Conservation (phyloP, 2,329 filamentous ascomycete genomes). For the Purpureocillium takamizusanense region DNA sequence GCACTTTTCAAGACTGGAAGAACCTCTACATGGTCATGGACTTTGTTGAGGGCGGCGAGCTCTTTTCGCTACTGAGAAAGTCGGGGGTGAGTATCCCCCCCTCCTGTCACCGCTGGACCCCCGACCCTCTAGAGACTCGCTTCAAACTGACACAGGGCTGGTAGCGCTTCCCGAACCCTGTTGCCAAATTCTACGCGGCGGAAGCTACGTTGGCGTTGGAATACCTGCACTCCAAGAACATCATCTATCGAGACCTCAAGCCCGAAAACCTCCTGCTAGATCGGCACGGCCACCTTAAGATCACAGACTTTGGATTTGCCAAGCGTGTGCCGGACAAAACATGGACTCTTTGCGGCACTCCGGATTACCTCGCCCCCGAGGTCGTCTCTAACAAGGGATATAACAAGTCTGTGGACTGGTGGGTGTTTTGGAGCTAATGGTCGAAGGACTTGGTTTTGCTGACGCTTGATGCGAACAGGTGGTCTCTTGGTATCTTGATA, state of each 20-base stretch:
- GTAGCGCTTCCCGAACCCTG: conserved; percentile 94
- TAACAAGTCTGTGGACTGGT: conserved; percentile 99
- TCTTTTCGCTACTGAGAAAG: conserved; percentile 91
- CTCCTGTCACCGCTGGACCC: not conserved
- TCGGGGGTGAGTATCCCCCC: conserved; percentile 57
- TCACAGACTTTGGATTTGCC: conserved; percentile 97
- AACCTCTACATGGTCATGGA: conserved; percentile 99
- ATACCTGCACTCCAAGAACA: conserved; percentile 88
- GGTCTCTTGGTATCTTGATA: conserved; percentile 95
- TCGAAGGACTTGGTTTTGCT: not conserved
- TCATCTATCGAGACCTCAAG: conserved; percentile 97
- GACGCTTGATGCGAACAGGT: conserved; percentile 47
- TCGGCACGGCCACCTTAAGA: conserved; percentile 89
- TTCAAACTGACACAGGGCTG: not conserved
- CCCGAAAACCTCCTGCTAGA: conserved; percentile 89
- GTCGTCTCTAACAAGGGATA: conserved; percentile 99
- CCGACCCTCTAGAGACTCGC: too few species aligned
- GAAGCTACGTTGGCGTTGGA: conserved; percentile 94
- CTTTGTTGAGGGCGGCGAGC: conserved; percentile 95
- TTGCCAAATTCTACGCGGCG: conserved; percentile 97
- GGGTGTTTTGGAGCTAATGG: conserved; percentile 27
- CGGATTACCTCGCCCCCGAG: conserved; percentile 94
- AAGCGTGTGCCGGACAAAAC: conserved; percentile 98
- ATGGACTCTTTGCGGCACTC: conserved; percentile 96
- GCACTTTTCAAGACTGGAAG: conserved; percentile 90